phyloP scores from a whole-genome alignment of 257 asterid species.

The Solanum chiquidenum region DNA sequence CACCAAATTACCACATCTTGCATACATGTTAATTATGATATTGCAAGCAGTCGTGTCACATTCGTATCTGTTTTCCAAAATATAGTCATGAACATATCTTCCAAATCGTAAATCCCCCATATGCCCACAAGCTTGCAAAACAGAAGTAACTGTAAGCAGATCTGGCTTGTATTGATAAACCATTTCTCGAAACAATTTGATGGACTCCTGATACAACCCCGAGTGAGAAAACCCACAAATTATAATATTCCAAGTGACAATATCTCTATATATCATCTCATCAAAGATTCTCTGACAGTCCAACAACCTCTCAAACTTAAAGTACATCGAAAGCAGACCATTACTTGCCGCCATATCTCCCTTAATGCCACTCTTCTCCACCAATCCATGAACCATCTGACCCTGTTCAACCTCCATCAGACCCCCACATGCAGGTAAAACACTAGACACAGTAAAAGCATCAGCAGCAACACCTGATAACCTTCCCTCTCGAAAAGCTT shows the following conservation, averaged over 20 bases:
- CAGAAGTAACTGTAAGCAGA: constrained; percentile 46
- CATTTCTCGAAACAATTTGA: constrained; percentile 45
- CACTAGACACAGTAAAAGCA: constrained; percentile 42
- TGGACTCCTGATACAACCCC: constrained; percentile 42
- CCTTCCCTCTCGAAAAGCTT: constrained; percentile 28
- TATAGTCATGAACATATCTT: constrained; percentile 46
- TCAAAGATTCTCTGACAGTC: constrained; percentile 35
- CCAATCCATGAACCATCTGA: constrained; percentile 46
- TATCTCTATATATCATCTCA: constrained; percentile 56
- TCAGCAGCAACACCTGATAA: constrained; percentile 35
- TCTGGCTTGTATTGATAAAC: constrained; percentile 42
- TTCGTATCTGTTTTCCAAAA: constrained; percentile 41
- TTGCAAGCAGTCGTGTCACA: constrained; percentile 40
- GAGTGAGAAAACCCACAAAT: constrained; percentile 50
- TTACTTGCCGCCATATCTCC: constrained; percentile 40
- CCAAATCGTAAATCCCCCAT: constrained; percentile 50
- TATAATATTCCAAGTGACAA: constrained; percentile 67
- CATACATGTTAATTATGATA: constrained; percentile 64
- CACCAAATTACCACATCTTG: constrained; percentile 56
- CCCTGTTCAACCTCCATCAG: constrained; percentile 51
- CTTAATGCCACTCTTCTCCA: constrained; percentile 47
- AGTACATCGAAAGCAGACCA: constrained; percentile 59
- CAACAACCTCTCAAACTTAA: constrained; percentile 40
- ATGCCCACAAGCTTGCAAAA: constrained; percentile 64
- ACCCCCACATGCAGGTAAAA: constrained; percentile 53